phyloP scores from a whole-genome alignment of 345 rosid genomes.

The Gossypium thurberi region DNA sequence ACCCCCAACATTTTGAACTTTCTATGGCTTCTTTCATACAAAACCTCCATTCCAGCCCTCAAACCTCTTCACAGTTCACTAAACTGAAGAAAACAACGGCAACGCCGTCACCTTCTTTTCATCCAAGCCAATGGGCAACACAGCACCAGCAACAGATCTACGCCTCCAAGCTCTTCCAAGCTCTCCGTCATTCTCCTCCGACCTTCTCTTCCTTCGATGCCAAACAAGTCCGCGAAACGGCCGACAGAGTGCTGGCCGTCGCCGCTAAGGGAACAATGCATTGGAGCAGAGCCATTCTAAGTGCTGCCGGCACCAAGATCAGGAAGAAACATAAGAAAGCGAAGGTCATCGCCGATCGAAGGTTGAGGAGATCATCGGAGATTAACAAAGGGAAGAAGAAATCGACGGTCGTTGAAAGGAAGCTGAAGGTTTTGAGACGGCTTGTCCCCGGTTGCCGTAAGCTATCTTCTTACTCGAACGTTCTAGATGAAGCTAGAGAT shows the following conservation, averaged over 20 bases:
- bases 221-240: conserved; percentile 31
- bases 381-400: conserved; percentile 11
- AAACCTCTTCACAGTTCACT: conserved; percentile 27
- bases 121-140: conserved; percentile 50
- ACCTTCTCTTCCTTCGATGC: conserved; percentile 2
- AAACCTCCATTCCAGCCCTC: conserved; percentile 19
- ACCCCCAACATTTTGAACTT: neutral
- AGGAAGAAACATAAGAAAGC: conserved; percentile 42
- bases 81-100: conserved; percentile 44
- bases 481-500: conserved; percentile 76
- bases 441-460: conserved; percentile 90
- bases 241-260: conserved; percentile 44
- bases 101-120: neutral
- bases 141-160: conserved; percentile 56
- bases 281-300: conserved; percentile 39
- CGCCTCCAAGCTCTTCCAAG: conserved; percentile 53
- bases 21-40: conserved; percentile 26
- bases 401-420: conserved; percentile 51
- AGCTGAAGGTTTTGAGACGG: conserved; percentile 44
- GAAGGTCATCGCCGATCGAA: conserved; percentile 22
- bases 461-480: conserved; percentile 38
- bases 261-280: conserved; percentile 17
- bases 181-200: conserved; percentile 48
- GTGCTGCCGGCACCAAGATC: conserved; percentile 37
- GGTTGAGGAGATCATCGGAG: conserved; percentile 27